Conservation (phyloP, 2,329 filamentous ascomycete genomes). For the Talaromyces sp. region DNA sequence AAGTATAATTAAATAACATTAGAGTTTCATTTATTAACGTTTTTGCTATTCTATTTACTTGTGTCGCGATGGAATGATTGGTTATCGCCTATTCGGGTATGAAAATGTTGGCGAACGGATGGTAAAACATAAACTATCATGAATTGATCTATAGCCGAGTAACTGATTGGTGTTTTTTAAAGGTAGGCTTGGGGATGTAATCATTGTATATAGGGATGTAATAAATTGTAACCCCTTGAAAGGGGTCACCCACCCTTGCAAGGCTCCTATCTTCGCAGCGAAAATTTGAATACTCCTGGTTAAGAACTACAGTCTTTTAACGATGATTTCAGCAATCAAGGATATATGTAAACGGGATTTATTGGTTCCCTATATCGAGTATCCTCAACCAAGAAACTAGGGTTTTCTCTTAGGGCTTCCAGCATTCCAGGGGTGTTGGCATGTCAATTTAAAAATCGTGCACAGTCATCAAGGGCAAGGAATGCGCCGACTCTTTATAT, state of each 20-base stretch:
- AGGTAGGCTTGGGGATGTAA: background rate
- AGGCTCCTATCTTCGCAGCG: background rate
- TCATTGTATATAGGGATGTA: background rate
- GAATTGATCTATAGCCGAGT: background rate
- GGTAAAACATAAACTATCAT: background rate
- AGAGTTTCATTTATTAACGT: background rate
- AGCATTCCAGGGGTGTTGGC: background rate
- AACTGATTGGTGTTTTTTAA: background rate
- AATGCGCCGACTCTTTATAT: background rate
- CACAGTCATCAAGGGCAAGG: background rate
- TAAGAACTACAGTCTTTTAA: background rate
- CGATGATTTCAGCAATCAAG: background rate
- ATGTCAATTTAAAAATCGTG: background rate
- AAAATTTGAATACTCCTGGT: background rate
- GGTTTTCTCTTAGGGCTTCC: background rate
- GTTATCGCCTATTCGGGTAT: background rate
- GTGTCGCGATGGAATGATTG: background rate
- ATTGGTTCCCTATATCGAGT: background rate
- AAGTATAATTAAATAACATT: background rate
- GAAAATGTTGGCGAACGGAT: background rate
- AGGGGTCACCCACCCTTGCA: background rate
- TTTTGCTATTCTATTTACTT: background rate
- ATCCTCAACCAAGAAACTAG: background rate
- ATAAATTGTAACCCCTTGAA: background rate
- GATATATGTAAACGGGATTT: background rate